A percentile compares a stretch with the other conserved stretches of the same genome.
Conservation (phyloP, 352 stramenopile genomes). For the Phytophthora citricola region DNA sequence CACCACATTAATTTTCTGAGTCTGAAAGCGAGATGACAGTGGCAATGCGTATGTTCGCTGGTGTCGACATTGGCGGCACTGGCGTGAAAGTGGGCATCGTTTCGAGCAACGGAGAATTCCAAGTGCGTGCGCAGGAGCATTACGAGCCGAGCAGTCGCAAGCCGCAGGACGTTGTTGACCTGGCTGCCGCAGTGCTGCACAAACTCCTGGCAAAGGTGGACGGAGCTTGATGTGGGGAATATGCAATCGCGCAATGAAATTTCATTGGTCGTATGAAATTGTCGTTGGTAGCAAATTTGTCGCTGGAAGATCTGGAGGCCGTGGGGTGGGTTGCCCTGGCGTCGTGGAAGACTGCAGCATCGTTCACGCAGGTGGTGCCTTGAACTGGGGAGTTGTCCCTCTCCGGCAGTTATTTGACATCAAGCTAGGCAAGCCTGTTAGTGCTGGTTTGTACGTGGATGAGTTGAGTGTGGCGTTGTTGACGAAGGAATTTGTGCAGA, state of each 20-base stretch:
- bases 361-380: conserved; percentile 71
- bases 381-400: conserved; percentile 65
- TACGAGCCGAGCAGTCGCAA: conserved; percentile 46
- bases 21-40: conserved; percentile 15
- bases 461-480: background rate
- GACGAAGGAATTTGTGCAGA: background rate
- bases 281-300: conserved; percentile 29
- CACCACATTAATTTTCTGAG: no score
- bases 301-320: conserved; percentile 43
- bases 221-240: background rate
- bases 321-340: conserved; percentile 77
- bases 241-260: background rate
- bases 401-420: conserved; percentile 61
- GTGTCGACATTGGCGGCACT: conserved; percentile 78
- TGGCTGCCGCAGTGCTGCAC: conserved; percentile 50
- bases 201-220: conserved; percentile 51
- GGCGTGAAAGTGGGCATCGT: conserved; percentile 82
- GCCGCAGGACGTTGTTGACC: conserved; percentile 57
- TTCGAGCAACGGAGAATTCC: conserved; percentile 46
- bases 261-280: conserved; percentile 10
- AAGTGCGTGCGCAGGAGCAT: conserved; percentile 52
- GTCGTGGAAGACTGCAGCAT: conserved; percentile 60
- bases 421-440: conserved; percentile 39
- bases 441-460: background rate
- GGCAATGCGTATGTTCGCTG: conserved; percentile 43